Conservation (phyloP, 495 filamentous ascomycete species). For the Bryoglossum gracile region DNA sequence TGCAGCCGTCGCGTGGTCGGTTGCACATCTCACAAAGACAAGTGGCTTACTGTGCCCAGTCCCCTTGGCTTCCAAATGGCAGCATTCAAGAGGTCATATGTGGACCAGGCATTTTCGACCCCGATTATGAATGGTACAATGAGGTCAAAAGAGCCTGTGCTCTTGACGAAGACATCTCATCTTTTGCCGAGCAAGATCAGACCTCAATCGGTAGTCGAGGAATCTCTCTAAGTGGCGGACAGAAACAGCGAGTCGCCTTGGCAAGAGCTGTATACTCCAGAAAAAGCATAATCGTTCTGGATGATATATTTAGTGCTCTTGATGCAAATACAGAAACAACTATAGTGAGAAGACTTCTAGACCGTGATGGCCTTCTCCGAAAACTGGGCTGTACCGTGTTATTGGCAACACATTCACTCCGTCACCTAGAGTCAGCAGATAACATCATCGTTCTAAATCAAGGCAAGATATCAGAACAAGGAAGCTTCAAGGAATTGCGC, state of each 20-base stretch:
- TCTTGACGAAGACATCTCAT: conserved; percentile 43
- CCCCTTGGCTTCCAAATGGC: conserved; percentile 34
- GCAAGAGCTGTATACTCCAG: conserved; percentile 33
- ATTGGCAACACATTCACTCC: conserved; percentile 23
- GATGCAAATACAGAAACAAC: conserved; percentile 28
- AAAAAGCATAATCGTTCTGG: conserved; percentile 26
- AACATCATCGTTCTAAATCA: conserved; percentile 14
- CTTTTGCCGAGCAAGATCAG: conserved; percentile 40
- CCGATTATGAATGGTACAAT: conserved; percentile 48
- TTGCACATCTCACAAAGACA: conserved; percentile 12
- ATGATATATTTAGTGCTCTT: conserved; percentile 30
- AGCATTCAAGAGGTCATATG: conserved; percentile 33
- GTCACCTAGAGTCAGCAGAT: conserved; percentile 7
- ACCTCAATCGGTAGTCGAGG: conserved; percentile 51
- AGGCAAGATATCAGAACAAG: conserved; percentile 8
- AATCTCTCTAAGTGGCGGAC: conserved; percentile 45
- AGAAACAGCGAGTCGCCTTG: conserved; percentile 32
- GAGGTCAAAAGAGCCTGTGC: conserved; percentile 49
- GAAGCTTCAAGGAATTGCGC: conserved; percentile 5
- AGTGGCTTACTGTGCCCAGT: conserved; percentile 38
- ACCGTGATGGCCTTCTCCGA: conserved; percentile 24
- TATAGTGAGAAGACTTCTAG: conserved; percentile 29
- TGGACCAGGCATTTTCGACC: conserved; percentile 30
- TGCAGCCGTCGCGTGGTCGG: conserved; percentile 36
- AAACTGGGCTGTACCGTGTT: conserved; percentile 26